Percentiles rank a stretch among this genome's conserved stretches.
Evolutionary conservation across 106 monocot species (phyloP).

Genomic region (Amphibolis antarctica): DNA sequence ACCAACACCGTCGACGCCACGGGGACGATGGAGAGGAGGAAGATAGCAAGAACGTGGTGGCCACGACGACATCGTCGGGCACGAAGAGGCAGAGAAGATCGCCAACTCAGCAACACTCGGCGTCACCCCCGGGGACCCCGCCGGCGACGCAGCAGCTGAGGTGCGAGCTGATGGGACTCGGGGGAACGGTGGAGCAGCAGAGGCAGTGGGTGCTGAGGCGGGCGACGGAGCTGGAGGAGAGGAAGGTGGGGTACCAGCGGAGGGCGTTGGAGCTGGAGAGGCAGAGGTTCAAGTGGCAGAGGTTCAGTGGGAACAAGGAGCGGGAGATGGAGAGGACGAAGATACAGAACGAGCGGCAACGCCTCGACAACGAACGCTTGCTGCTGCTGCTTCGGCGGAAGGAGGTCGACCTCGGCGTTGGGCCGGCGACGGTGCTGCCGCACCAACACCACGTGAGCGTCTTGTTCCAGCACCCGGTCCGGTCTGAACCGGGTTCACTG

Average conservation of each 20-base stretch:
- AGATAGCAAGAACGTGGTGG: slow-evolving; percentile 10
- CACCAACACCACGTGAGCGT: too few relatives aligned
- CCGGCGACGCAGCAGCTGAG: slow-evolving; percentile 23
- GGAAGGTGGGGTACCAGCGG: slow-evolving; percentile 22
- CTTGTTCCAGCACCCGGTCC: too few relatives aligned
- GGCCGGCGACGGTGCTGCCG: too few relatives aligned
- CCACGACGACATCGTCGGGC: slow-evolving; percentile 6
- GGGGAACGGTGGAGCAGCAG: slow-evolving; percentile 23
- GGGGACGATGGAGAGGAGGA: slow-evolving; percentile 9
- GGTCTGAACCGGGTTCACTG: too few relatives aligned
- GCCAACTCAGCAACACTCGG: slow-evolving; percentile 24
- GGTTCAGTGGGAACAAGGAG: slow-evolving; percentile 71
- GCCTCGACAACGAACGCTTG: slow-evolving; percentile 69
- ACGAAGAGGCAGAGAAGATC: slow-evolving; percentile 13
- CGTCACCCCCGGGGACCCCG: slow-evolving; percentile 5
- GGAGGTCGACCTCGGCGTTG: slow-evolving; percentile 50
- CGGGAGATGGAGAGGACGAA: slow-evolving; percentile 65
- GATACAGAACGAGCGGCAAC: slow-evolving; percentile 47
- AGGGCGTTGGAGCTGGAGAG: slow-evolving; percentile 50
- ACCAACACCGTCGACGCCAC: slow-evolving; percentile 2
- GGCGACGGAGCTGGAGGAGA: slow-evolving; percentile 14
- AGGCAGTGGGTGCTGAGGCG: slow-evolving; percentile 29
- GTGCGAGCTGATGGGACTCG: slow-evolving; percentile 30
- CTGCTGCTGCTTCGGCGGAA: slow-evolving; percentile 64
- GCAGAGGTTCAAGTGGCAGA: slow-evolving; percentile 75